Evolutionary conservation across 768 basidiomycete species (phyloP).

Genomic region (Kwoniella heveanensis): DNA sequence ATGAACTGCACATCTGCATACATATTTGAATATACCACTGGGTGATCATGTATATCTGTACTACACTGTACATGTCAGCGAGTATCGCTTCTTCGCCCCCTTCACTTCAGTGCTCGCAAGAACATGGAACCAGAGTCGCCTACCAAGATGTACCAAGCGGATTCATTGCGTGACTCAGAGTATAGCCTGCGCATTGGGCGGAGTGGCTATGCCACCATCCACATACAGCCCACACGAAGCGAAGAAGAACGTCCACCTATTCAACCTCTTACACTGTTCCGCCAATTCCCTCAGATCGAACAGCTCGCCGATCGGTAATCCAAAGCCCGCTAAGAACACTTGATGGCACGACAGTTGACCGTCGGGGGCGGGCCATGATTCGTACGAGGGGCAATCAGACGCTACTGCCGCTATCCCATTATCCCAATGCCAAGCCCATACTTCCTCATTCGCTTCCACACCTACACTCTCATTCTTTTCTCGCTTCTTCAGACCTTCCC

Average conservation of each 20-base stretch:
- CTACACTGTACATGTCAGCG: too few relatives aligned
- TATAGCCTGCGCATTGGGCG: conserved; percentile 40
- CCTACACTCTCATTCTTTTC: conserved; percentile 18
- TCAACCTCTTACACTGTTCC: conserved; percentile 21
- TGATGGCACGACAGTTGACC: conserved; percentile 9
- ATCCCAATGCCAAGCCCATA: conserved; percentile 40
- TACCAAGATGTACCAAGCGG: too few relatives aligned
- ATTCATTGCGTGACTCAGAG: conserved; percentile 18
- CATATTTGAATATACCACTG: too few relatives aligned
- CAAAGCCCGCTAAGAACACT: conserved; percentile 37
- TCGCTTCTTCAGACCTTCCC: conserved; percentile 6
- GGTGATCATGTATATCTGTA: too few relatives aligned
- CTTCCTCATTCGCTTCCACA: conserved; percentile 23
- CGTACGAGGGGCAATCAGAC: conserved; percentile 26
- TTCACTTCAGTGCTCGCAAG: too few relatives aligned
- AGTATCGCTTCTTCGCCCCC: too few relatives aligned
- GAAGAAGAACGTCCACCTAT: conserved; percentile 40
- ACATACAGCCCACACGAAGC: conserved; percentile 34
- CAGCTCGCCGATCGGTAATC: conserved; percentile 39
- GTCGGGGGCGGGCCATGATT: conserved; percentile 17
- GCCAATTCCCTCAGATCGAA: conserved; percentile 32
- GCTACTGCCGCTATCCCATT: conserved; percentile 36
- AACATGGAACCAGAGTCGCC: too few relatives aligned
- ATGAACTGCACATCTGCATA: neutral
- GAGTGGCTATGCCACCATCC: conserved; percentile 39